Evolutionary conservation across 2,329 filamentous ascomycete genomes (phyloP).

Genomic region (Gnomoniopsis sp.): DNA sequence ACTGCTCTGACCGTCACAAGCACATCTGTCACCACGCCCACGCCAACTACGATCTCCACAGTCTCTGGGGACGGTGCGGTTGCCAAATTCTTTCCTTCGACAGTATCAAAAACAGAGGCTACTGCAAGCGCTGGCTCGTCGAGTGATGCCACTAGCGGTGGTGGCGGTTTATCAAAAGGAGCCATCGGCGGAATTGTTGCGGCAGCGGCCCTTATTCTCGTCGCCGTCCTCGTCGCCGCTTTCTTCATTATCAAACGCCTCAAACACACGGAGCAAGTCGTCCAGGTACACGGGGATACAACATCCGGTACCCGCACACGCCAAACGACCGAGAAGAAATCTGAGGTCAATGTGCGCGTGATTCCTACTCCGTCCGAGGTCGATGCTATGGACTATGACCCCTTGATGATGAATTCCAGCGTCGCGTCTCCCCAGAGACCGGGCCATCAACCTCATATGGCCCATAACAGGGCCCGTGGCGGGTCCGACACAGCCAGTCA

Average conservation of each 20-base stretch:
- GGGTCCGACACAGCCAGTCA: conserved; percentile 20
- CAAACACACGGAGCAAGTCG: conserved; percentile 40
- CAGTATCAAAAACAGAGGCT: conserved; percentile 38
- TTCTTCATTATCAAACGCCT: conserved; percentile 49
- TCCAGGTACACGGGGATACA: conserved; percentile 32
- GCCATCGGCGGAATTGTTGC: conserved; percentile 53
- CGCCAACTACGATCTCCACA: conserved; percentile 27
- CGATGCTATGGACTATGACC: conserved; percentile 40
- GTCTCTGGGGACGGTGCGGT: conserved; percentile 25
- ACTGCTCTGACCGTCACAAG: conserved; percentile 37
- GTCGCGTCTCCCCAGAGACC: conserved; percentile 24
- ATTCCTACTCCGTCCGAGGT: conserved; percentile 40
- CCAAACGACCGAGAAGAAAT: conserved; percentile 26
- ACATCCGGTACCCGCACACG: conserved; percentile 28
- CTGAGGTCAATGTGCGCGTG: conserved; percentile 29
- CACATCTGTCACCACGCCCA: conserved; percentile 37
- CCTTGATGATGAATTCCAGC: conserved; percentile 28
- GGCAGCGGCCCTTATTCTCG: conserved; percentile 45
- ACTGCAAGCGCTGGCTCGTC: conserved; percentile 22
- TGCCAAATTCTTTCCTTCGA: conserved; percentile 42
- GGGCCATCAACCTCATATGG: conserved; percentile 14
- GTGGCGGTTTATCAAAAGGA: conserved; percentile 33
- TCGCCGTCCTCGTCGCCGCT: conserved; percentile 43
- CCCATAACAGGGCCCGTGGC: conserved; percentile 17
- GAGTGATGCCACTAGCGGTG: conserved; percentile 22